Base-by-base conservation (phyloP, 768 basidiomycete genomes). In the Suillus spraguei region DNA sequence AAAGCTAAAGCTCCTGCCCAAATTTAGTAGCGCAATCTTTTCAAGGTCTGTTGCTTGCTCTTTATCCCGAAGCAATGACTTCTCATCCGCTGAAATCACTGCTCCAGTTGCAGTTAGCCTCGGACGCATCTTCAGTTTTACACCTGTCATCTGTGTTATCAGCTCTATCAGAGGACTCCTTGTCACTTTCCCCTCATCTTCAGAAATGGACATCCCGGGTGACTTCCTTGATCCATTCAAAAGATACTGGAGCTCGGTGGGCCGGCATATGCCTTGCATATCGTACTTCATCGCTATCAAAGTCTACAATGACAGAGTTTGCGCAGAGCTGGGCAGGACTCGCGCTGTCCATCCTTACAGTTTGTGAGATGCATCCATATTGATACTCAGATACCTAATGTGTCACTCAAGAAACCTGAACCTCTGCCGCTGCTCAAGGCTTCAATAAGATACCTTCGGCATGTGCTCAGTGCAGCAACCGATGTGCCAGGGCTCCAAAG, bases 401-500 rank as follows among this genome's bases (percentile, higher is more conserved):
- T 63, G 39, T 70, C 38, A 64, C 35, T 41, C 62, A 81, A 91
- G 91, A 90, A 86, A 85, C 83, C 83, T 67, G 91, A 94, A 76
- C 78, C 87, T 4, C 22, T 75, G 2, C 86, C 90, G 33, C 80
- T 80, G 11, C 63, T 87, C 44, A 90, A 86, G 72, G 87, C 86
- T 4, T 79, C 86, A 14, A 82, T 91, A n/a, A 81, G 87, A 52
- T 85, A 94, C 20, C 69, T 91, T 55, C 74, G 83, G 47, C 75
- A 81, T 24, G 81, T 95, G 5, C 90, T 93, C 69, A 83, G 81
- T 33, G 78, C 77, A 60, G 85, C 88, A 2, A 76, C 77, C 28
- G 84, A 86, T 71, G 78, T 85, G n/a, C 79, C 87, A 36, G 93
- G 94, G 74, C 94, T 93, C 74, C 91, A 94, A 71, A 81, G 94